Percentiles rank a stretch among this genome's conserved stretches.
Conservation (phyloP, 768 basidiomycete species). For the Cystofilobasidium capitatum region DNA sequence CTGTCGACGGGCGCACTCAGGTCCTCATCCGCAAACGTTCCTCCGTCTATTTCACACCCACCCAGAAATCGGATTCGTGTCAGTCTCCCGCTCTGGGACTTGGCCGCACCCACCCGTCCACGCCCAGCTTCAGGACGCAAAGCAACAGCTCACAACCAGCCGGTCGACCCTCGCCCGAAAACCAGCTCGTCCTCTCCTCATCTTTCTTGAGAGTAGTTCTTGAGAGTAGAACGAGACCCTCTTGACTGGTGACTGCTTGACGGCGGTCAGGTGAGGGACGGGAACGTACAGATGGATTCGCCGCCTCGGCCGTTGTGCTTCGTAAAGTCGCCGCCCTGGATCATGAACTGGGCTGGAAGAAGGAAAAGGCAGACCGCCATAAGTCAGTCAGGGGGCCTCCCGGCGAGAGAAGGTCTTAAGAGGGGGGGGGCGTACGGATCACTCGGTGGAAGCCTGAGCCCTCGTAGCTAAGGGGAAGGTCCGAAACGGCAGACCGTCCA, state of each 20-base stretch:
- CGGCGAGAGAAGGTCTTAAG: not conserved
- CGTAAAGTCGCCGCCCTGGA: conserved; percentile 70
- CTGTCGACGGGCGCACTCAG: conserved; percentile 14
- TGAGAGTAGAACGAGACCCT: too few relatives aligned
- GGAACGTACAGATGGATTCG: conserved; percentile 56
- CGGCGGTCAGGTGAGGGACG: too few relatives aligned
- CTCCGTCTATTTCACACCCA: conserved; percentile 40
- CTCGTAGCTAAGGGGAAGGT: conserved; percentile 74
- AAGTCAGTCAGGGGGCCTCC: not conserved
- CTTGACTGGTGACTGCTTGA: too few relatives aligned
- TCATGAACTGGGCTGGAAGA: conserved; percentile 59
- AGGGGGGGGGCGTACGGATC: conserved; percentile 4
- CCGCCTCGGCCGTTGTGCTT: conserved; percentile 70
- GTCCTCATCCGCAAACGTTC: conserved; percentile 67
- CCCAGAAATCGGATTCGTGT: not conserved
- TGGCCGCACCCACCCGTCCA: too few relatives aligned
- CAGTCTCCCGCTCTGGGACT: too few relatives aligned
- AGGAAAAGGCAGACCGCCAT: not conserved
- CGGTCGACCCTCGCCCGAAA: too few relatives aligned
- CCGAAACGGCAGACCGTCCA: conserved; percentile 47
- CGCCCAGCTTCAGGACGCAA: too few relatives aligned
- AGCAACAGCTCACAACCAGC: too few relatives aligned
- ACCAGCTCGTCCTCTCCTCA: too few relatives aligned
- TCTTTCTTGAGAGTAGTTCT: too few relatives aligned
- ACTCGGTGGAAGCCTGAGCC: conserved; percentile 40